These are phyloP conservation scores for Epichloe brachyelytri DNA, from an alignment of 2,329 filamentous ascomycete genomes.

Conservation along the genomic window DNA sequence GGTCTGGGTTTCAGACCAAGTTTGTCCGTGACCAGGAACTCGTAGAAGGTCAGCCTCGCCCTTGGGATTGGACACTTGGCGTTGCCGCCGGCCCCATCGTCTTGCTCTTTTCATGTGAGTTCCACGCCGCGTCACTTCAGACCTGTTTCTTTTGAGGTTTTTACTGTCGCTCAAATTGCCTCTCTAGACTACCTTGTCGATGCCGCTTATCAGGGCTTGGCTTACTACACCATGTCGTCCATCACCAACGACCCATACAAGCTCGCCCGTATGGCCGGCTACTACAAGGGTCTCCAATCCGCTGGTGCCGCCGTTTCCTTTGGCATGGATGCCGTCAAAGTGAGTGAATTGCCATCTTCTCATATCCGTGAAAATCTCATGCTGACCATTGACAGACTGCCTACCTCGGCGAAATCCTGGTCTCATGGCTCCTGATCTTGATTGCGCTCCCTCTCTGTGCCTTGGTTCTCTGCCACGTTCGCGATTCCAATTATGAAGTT, in stretches of 20 bases:
- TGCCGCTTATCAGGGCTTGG: constrained; percentile 34
- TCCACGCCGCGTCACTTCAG: too few species aligned
- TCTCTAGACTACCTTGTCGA: constrained; percentile 14
- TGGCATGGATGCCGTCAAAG: constrained; percentile 21
- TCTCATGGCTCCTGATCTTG: constrained; percentile 3
- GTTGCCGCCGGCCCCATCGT: constrained; percentile 14
- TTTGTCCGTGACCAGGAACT: constrained; percentile 22
- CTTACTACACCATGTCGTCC: constrained; percentile 63
- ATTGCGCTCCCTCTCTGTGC: constrained; percentile 3
- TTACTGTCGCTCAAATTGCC: too few species aligned
- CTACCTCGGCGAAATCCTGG: constrained; percentile 4
- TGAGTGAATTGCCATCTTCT: constrained; percentile 2
- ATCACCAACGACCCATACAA: constrained; percentile 61
- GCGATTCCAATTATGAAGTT: constrained; percentile 2
- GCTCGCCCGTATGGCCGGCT: constrained; percentile 62
- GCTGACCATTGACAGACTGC: not conserved
- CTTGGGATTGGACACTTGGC: constrained; percentile 15
- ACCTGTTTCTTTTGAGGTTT: too few species aligned
- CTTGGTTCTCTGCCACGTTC: constrained; percentile 2
- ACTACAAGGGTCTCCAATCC: constrained; percentile 76
- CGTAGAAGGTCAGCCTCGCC: constrained; percentile 9
- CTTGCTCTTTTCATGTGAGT: constrained; percentile 13
- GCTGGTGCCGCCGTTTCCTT: constrained; percentile 48
- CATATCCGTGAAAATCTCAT: not conserved
- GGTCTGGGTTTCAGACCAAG: constrained; percentile 54